Evolutionary conservation across 257 asterid species (phyloP), one percentile per base, ranked within the genome.

Genomic region (Scutellaria baicalensis): DNA sequence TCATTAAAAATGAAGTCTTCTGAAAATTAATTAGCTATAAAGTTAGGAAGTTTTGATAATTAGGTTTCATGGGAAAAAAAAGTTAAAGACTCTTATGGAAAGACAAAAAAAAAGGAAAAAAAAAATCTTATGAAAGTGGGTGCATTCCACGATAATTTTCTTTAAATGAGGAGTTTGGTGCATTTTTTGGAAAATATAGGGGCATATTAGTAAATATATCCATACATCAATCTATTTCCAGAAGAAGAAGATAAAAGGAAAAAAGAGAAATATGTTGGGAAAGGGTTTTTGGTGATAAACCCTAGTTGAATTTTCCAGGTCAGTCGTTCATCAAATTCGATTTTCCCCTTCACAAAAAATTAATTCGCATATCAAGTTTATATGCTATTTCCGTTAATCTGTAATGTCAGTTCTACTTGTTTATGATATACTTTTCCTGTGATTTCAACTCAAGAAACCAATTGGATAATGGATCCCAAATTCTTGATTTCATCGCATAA

Each of bases 381-480:
- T 18, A 16, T 23, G 50, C 69, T 40, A 38, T 49, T 49, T n/a
- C 44, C 59, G 56, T 44, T 65, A 47, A 57, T 74, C 1, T 72
- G 48, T 67, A 9, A 69, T 78, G 79, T 52, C 45, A 61, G 45
- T 23, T 78, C 60, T 39, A 66, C 33, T 68, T 43, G 62, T 39
- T 68, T 73, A 10, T 67, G 54, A 71, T 72, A 54, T 44, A 5
- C 63, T 68, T 43, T n/a, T 57, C 43, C 48, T 17, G 40, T 69
- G 63, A 63, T 78, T 73, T 59, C 55, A 27, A 39, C 36, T 1
- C 43, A 62, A 62, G 58, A 79, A 56, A 57, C 59, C 49, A 63
- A 52, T 18, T n/a, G 47, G 44, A 71, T n/a, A 6, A 88, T 93
- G 97, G 95, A 90, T 63, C 81, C 89, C 68, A 80, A 78, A 51